Conservation (phyloP, 148 eudicot genomes). For the Fallopia convolvulus region DNA sequence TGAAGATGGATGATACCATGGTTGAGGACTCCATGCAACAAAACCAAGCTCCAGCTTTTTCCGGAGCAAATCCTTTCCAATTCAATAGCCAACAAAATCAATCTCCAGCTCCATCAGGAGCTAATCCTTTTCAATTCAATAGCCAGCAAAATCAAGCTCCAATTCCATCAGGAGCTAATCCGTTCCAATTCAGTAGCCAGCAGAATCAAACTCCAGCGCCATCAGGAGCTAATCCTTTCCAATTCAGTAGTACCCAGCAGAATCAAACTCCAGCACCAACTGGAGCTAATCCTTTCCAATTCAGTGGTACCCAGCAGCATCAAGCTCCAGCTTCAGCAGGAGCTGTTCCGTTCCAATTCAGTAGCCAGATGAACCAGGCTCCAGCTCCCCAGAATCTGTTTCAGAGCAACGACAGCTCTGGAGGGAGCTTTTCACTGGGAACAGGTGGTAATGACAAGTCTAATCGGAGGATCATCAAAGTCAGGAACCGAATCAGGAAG, state of each 20-base stretch:
- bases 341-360: constrained; percentile 28
- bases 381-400: constrained; percentile 31
- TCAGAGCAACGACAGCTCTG: constrained; percentile 28
- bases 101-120: constrained; percentile 21
- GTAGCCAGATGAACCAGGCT: constrained; percentile 29
- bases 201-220: not conserved
- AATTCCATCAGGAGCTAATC: constrained; percentile 25
- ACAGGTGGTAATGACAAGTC: constrained; percentile 57
- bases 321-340: constrained; percentile 29
- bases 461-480: constrained; percentile 38
- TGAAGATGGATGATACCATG: constrained; percentile 72
- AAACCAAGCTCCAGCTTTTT: constrained; percentile 16
- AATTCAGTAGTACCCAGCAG: not conserved
- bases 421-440: constrained; percentile 78
- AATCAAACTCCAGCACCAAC: not conserved
- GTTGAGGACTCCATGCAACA: constrained; percentile 53
- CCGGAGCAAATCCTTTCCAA: constrained; percentile 37
- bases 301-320: constrained; percentile 52
- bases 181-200: constrained; percentile 20
- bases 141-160: constrained; percentile 45
- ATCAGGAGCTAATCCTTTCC: not conserved
- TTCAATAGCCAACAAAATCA: constrained; percentile 62
- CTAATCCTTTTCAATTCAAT: constrained; percentile 49
- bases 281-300: constrained; percentile 25
- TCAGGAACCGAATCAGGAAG: constrained; percentile 32